These are phyloP conservation scores for Beauveria bassiana DNA, from an alignment of 2,329 filamentous ascomycete genomes.

Conservation along the genomic window DNA sequence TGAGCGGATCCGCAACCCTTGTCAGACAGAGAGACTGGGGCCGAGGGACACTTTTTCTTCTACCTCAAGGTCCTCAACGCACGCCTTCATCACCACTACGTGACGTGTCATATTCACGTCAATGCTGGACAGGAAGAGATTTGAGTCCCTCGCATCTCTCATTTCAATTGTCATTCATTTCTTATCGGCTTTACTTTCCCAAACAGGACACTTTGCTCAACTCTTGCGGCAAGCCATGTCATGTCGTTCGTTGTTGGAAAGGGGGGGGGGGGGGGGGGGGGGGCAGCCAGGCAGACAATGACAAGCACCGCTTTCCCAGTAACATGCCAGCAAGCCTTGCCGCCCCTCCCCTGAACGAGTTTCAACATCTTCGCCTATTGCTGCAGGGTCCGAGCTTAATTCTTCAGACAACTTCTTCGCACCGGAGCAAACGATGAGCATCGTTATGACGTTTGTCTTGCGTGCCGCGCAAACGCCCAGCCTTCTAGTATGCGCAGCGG, in stretches of 20 bases:
- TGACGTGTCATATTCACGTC: constrained; percentile 3
- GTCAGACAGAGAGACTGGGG: background rate
- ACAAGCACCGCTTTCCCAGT: background rate
- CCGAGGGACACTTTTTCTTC: background rate
- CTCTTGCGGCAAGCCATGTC: background rate
- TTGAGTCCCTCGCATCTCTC: background rate
- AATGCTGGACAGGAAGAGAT: too few species aligned
- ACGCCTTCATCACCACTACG: constrained; percentile 5
- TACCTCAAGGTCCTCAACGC: background rate
- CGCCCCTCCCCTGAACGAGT: background rate
- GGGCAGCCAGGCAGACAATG: background rate
- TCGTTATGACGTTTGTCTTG: background rate
- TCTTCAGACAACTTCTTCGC: too few species aligned
- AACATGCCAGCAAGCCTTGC: background rate
- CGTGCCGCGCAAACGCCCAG: background rate
- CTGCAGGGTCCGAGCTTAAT: background rate
- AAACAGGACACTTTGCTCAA: too few species aligned
- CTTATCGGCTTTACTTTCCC: background rate
- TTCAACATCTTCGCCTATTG: background rate
- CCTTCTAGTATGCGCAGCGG: too few species aligned
- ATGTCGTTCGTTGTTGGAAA: background rate
- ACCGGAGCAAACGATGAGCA: background rate
- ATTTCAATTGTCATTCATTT: too few species aligned
- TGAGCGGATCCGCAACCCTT: background rate
- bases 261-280: too few species aligned